Conservation (phyloP, 2,329 filamentous ascomycete species). For the Aspergillus puulaauensis region DNA sequence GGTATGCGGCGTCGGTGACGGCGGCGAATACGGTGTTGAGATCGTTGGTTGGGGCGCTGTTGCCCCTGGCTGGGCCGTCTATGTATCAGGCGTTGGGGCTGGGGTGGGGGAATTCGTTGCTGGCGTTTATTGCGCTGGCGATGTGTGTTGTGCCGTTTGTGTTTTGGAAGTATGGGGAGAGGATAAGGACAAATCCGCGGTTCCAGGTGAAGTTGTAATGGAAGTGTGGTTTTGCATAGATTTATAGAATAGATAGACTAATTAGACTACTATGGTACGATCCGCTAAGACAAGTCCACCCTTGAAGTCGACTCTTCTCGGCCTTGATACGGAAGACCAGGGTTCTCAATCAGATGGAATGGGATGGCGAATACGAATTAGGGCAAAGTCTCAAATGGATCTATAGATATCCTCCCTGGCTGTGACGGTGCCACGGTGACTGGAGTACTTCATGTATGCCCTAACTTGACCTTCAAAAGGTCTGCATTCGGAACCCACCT, state of each 20-base stretch:
- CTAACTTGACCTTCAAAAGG: neutral
- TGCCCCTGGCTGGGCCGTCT: slow-evolving; percentile 56
- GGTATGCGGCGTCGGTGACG: slow-evolving; percentile 62
- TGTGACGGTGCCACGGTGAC: too few species aligned
- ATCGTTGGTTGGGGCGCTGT: slow-evolving; percentile 53
- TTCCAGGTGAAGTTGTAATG: slow-evolving; percentile 16
- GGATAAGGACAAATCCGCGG: slow-evolving; percentile 16
- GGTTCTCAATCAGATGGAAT: too few species aligned
- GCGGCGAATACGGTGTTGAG: slow-evolving; percentile 49
- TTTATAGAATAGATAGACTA: too few species aligned
- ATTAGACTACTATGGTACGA: too few species aligned
- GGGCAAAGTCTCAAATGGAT: too few species aligned
- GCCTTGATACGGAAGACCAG: too few species aligned
- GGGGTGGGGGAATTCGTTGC: slow-evolving; percentile 59
- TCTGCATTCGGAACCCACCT: neutral
- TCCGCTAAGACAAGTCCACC: too few species aligned
- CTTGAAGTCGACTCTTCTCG: too few species aligned
- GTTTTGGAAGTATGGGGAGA: slow-evolving; percentile 19
- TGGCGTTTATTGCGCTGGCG: slow-evolving; percentile 52
- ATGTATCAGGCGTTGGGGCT: slow-evolving; percentile 61
- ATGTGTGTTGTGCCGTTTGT: slow-evolving; percentile 47
- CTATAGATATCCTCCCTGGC: too few species aligned
- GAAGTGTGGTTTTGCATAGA: too few species aligned
- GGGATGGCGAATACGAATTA: too few species aligned
- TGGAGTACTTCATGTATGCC: too few species aligned